Evolutionary conservation across 495 filamentous ascomycete species (phyloP).

Genomic region (Xylaria castorea): DNA sequence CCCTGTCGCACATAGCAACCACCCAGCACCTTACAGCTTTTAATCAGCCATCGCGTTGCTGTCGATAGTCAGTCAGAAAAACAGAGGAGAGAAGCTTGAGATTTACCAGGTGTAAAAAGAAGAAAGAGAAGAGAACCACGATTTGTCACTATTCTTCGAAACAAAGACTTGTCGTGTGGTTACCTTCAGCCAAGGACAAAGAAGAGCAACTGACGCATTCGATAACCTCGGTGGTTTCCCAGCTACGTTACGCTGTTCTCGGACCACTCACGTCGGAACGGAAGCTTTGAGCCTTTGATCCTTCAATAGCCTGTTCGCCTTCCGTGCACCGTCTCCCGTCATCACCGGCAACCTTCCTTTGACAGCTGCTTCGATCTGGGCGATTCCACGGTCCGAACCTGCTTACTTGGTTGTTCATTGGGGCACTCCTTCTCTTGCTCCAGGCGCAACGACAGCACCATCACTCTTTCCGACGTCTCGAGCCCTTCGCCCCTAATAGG

Average conservation of each 20-base stretch:
- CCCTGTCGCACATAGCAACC: slow-evolving; percentile 22
- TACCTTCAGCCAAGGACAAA: slow-evolving; percentile 29
- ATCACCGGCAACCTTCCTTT: slow-evolving; percentile 26
- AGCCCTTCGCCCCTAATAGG: slow-evolving; percentile 16
- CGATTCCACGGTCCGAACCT: slow-evolving; percentile 29
- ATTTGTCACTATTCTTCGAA: background rate
- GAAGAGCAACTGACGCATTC: slow-evolving; percentile 31
- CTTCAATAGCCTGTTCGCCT: background rate
- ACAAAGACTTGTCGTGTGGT: slow-evolving; percentile 8
- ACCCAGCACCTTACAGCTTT: slow-evolving; percentile 21
- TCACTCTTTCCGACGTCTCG: slow-evolving; percentile 37
- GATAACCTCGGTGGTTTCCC: slow-evolving; percentile 26
- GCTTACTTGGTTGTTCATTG: slow-evolving; percentile 43
- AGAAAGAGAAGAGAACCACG: background rate
- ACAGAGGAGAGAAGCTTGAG: background rate
- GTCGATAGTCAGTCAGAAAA: background rate
- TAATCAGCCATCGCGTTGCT: slow-evolving; percentile 24
- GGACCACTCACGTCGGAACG: slow-evolving; percentile 35
- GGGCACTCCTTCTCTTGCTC: background rate
- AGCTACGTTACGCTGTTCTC: slow-evolving; percentile 33
- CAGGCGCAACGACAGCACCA: slow-evolving; percentile 27
- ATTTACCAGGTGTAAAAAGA: background rate
- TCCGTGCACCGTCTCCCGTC: slow-evolving; percentile 5
- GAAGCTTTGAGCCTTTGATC: slow-evolving; percentile 30
- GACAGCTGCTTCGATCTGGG: slow-evolving; percentile 28